Evolutionary conservation across 2,329 filamentous ascomycete species (phyloP).

Genomic region (Calcarisporium arbuscula): DNA sequence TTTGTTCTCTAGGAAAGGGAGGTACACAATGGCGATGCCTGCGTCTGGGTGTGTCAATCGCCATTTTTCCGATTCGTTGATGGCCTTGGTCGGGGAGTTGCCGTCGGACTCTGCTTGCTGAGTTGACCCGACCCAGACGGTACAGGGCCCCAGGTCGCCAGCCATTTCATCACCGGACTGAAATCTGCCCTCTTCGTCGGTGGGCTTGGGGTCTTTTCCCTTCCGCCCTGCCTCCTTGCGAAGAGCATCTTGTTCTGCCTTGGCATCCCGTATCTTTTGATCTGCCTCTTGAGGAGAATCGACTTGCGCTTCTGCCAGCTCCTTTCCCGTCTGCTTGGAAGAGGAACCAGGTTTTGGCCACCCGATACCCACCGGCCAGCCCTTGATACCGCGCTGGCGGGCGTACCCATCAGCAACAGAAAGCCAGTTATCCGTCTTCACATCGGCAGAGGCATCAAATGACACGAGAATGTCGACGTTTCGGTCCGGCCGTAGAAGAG

Average conservation of each 20-base stretch:
- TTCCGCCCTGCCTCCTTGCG: constrained; percentile 18
- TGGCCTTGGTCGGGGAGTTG: constrained; percentile 42
- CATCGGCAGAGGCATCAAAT: constrained; percentile 91
- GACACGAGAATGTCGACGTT: constrained; percentile 86
- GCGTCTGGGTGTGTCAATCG: constrained; percentile 66
- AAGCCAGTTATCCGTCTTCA: constrained; percentile 93
- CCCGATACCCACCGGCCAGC: constrained; percentile 91
- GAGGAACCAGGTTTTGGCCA: constrained; percentile 68
- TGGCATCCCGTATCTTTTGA: constrained; percentile 56
- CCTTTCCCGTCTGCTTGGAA: constrained; percentile 51
- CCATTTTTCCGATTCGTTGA: constrained; percentile 61
- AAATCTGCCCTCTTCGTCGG: constrained; percentile 29
- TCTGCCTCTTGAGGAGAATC: constrained; percentile 54
- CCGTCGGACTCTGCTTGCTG: constrained; percentile 60
- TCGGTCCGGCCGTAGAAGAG: constrained; percentile 78
- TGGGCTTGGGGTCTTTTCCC: constrained; percentile 15
- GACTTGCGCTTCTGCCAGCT: constrained; percentile 62
- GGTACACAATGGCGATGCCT: constrained; percentile 83
- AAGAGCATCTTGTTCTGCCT: constrained; percentile 34
- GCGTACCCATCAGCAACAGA: constrained; percentile 91
- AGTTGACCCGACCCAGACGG: constrained; percentile 86
- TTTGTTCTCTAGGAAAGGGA: constrained; percentile 80
- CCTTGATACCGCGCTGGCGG: constrained; percentile 79
- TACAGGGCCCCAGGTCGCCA: constrained; percentile 80
- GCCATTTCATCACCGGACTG: constrained; percentile 36